Evolutionary conservation across 371 early-diverging fungal species (phyloP).

Genomic region (Circinella minor): DNA sequence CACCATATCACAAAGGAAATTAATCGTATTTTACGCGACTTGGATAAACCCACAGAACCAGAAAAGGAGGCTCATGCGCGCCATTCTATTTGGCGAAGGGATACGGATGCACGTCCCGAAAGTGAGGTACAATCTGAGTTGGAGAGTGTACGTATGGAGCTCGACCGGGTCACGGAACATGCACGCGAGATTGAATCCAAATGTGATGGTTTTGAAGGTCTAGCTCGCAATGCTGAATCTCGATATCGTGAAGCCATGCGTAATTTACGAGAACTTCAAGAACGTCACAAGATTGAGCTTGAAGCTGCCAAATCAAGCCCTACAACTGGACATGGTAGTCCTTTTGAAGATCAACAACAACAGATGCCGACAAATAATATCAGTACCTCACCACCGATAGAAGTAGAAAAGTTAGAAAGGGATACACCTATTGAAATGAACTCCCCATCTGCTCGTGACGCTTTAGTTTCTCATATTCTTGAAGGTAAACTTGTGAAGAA

Average conservation of each 20-base stretch:
- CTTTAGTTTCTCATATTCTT: slow-evolving; percentile 46
- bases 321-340: not conserved
- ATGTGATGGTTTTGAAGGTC: slow-evolving; percentile 35
- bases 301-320: slow-evolving; percentile 6
- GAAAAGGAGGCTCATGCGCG: slow-evolving; percentile 40
- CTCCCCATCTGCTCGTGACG: slow-evolving; percentile 36
- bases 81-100: slow-evolving; percentile 57
- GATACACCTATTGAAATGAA: slow-evolving; percentile 1
- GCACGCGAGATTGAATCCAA: slow-evolving; percentile 38
- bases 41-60: slow-evolving; percentile 55
- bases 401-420: slow-evolving; percentile 8
- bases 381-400: not conserved
- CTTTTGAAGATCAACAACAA: not conserved
- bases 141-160: slow-evolving; percentile 37
- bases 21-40: slow-evolving; percentile 81
- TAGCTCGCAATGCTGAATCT: slow-evolving; percentile 37
- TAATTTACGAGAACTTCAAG: slow-evolving; percentile 30
- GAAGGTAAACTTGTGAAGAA: slow-evolving; percentile 28
- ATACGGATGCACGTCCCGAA: slow-evolving; percentile 40
- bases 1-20: slow-evolving; percentile 86
- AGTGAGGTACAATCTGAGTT: slow-evolving; percentile 36
- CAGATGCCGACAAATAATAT: not conserved
- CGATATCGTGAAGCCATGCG: slow-evolving; percentile 44
- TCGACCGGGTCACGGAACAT: slow-evolving; percentile 31
- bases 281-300: slow-evolving; percentile 9